Base-by-base conservation (phyloP, 1,284 basidiomycete species). In the Irpex rosettiformis region DNA sequence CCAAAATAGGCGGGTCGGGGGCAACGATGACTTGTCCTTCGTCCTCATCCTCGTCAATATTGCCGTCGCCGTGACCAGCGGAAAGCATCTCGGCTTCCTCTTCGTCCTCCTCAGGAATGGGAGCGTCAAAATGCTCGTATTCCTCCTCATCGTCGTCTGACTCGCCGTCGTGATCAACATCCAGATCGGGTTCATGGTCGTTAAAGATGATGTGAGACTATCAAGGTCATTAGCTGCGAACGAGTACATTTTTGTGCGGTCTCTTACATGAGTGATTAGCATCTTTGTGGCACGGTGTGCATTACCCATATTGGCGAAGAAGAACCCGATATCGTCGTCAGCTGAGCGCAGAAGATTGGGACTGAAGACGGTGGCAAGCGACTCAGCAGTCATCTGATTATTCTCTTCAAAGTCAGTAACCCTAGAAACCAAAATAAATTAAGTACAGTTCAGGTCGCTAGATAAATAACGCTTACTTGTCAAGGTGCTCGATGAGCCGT, bases 381-480 rank as follows among this genome's bases (percentile, higher is more conserved):
- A 87, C 64, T 91, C 87, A 0, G 89, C 85, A 1, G 88, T 91
- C 91, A 93, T 93, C 61, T 93, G 89, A 65, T 93, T 94, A 52
- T 86, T 80, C 59, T 91, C 89, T 68, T 94, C 91, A 69, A 81
- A 91, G 66, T 93, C 91, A 6, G 89, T 91, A 27, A 93, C 88
- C 67, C 89, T 91, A 67, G 2, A 58, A 42, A 30, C 24, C 25
- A 18, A 22, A 24, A 2, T 37, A 27, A 57, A 18, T 18, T n/a
- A 57, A 21, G 61, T 40, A 60, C 62, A 59, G 57, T 54, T 45
- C 21, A 16, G 3, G 3, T 4, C 7, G 25, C 6, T 10, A 13
- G 25, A 1, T 51, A 24, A 3, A 28, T n/a, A 7, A 11, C 25
- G 73, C 82, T 13, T 43, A 89, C 89, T 77, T 83, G 70, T 93